Conservation (phyloP, 2,329 filamentous ascomycete genomes). For the Pseudogymnoascus sp. region DNA sequence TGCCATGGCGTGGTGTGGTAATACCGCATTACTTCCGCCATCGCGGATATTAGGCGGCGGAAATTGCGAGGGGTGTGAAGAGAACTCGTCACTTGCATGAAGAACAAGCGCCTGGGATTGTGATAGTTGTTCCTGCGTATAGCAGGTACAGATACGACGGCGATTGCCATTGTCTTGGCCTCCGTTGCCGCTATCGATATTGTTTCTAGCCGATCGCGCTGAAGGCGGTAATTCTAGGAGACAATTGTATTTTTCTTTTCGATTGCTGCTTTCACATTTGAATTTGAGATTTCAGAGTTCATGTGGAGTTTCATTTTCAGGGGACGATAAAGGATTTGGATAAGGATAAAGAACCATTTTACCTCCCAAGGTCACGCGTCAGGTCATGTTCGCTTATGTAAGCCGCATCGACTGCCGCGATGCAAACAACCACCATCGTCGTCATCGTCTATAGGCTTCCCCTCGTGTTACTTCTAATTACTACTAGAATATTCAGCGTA, state of each 20-base stretch:
- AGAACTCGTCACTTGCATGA: background rate
- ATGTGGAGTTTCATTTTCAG: background rate
- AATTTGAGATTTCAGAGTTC: background rate
- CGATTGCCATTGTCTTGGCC: background rate
- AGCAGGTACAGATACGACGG: background rate
- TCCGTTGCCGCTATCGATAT: background rate
- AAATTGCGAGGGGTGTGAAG: background rate
- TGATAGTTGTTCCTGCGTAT: conserved; percentile 1
- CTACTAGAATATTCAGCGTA: background rate
- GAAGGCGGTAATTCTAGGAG: background rate
- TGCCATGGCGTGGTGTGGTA: conserved; percentile 1
- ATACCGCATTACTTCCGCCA: conserved; percentile 3
- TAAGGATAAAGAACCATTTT: background rate
- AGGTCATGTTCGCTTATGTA: background rate
- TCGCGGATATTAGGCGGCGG: background rate
- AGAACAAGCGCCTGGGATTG: conserved; percentile 1
- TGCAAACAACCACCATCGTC: background rate
- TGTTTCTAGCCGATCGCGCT: background rate
- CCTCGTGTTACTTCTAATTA: background rate
- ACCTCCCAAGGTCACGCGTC: conserved; percentile 5
- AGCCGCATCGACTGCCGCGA: conserved; percentile 5
- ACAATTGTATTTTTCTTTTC: background rate
- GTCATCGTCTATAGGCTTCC: background rate
- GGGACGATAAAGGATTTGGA: background rate
- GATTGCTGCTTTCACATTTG: background rate